Evolutionary conservation across 129 eudicot species (phyloP).

Genomic region (Centella asiatica): DNA sequence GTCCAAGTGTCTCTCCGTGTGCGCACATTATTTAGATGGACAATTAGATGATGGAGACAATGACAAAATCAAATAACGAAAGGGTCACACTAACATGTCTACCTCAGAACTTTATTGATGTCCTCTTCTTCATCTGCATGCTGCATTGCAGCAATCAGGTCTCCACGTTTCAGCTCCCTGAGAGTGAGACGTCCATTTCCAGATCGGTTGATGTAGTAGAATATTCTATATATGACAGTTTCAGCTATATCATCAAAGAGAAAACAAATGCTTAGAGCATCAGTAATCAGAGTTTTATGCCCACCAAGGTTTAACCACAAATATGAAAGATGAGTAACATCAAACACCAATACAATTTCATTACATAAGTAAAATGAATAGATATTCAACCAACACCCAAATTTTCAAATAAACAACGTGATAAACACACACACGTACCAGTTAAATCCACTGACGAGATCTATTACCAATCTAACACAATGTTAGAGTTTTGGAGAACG

Average conservation of each 20-base stretch:
- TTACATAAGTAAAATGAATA: too few relatives aligned
- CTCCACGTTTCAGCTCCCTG: conserved; percentile 54
- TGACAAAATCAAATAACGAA: background rate
- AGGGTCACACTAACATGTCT: background rate
- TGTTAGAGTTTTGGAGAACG: too few relatives aligned
- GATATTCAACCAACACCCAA: too few relatives aligned
- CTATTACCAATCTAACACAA: too few relatives aligned
- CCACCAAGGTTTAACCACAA: background rate
- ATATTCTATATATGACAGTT: conserved; percentile 70
- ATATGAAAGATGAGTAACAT: background rate
- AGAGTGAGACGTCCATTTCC: conserved; percentile 66
- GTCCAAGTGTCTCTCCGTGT: too few relatives aligned
- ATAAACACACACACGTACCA: too few relatives aligned
- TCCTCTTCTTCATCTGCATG: conserved; percentile 78
- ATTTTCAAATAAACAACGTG: too few relatives aligned
- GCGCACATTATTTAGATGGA: too few relatives aligned
- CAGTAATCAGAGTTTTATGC: background rate
- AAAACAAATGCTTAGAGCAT: conserved; percentile 13
- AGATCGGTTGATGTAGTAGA: conserved; percentile 53
- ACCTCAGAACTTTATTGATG: conserved; percentile 66
- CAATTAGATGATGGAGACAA: too few relatives aligned
- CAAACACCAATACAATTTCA: too few relatives aligned
- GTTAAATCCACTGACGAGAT: too few relatives aligned
- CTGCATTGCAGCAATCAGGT: conserved; percentile 51
- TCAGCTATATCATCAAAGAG: conserved; percentile 39